Percentiles rank a stretch among this genome's conserved stretches.
Conservation (phyloP, 257 asterid genomes). For the Plantago ovata region DNA sequence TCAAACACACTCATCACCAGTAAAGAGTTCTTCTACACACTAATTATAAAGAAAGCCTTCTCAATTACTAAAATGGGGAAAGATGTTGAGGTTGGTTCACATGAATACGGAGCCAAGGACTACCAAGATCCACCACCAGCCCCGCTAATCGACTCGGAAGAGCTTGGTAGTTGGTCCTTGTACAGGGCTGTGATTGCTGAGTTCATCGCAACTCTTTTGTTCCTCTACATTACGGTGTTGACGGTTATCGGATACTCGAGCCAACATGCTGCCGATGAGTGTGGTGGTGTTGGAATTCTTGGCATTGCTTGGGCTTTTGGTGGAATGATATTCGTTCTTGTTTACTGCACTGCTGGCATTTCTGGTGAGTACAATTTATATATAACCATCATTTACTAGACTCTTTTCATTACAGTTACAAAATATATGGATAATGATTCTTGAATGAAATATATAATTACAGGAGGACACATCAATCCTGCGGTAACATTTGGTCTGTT, state of each 20-base stretch:
- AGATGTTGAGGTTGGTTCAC: constrained; percentile 24
- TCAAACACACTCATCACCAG: constrained; percentile 5
- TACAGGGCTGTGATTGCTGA: no score
- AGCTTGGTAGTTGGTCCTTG: no score
- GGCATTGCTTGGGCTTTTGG: constrained; percentile 43
- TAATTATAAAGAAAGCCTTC: no score
- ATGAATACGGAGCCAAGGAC: constrained; percentile 25
- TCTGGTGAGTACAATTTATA: constrained; percentile 31
- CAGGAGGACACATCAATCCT: no score
- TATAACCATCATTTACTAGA: no score
- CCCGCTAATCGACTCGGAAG: no score
- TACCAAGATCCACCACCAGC: no score
- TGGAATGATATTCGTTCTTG: constrained; percentile 35
- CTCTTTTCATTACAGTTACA: no score
- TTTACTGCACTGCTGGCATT: no score
- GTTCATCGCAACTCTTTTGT: constrained; percentile 24
- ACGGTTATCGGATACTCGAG: constrained; percentile 33
- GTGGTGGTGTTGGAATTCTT: constrained; percentile 34
- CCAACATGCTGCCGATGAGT: constrained; percentile 29
- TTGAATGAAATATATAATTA: constrained; percentile 43
- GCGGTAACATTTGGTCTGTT: constrained; percentile 52
- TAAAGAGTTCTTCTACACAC: no score
- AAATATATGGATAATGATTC: no score
- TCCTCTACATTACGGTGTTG: constrained; percentile 28
- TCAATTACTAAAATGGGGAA: constrained; percentile 33